These are phyloP conservation scores for Dictyostelium brefeldianum DNA, from an alignment of 78 protist genomes.

Conservation along the genomic window DNA sequence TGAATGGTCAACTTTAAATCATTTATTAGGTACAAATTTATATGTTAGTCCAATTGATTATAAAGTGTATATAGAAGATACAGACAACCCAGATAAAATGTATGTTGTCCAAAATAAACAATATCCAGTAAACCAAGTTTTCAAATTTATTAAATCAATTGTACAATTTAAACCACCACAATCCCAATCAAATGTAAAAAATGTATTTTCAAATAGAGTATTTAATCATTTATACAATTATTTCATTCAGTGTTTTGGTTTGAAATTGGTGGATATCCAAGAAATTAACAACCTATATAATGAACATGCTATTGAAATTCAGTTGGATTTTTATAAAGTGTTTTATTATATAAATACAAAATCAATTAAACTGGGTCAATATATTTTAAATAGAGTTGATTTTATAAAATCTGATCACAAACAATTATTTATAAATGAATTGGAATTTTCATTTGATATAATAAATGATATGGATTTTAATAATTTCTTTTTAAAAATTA, in stretches of 20 bases:
- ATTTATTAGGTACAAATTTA: too few species aligned
- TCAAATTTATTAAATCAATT: background rate
- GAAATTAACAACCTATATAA: background rate
- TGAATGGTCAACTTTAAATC: background rate
- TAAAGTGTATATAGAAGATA: background rate
- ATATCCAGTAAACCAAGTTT: background rate
- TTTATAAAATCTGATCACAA: background rate
- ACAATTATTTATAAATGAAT: background rate
- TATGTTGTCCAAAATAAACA: background rate
- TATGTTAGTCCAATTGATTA: background rate
- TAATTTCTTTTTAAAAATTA: background rate
- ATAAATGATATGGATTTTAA: background rate
- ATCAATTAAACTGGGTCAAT: background rate
- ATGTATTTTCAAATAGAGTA: background rate
- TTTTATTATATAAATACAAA: background rate
- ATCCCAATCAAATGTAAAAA: too few species aligned
- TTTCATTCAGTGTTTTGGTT: background rate
- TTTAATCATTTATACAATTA: conserved; percentile 10
- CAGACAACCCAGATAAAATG: background rate
- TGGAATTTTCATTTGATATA: background rate
- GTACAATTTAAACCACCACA: background rate
- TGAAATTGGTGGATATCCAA: background rate
- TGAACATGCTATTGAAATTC: background rate
- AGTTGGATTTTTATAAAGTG: background rate
- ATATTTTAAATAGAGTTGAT: background rate